Evolutionary conservation across 495 filamentous ascomycete genomes (phyloP).

Genomic region (Pyronema omphalodes): DNA sequence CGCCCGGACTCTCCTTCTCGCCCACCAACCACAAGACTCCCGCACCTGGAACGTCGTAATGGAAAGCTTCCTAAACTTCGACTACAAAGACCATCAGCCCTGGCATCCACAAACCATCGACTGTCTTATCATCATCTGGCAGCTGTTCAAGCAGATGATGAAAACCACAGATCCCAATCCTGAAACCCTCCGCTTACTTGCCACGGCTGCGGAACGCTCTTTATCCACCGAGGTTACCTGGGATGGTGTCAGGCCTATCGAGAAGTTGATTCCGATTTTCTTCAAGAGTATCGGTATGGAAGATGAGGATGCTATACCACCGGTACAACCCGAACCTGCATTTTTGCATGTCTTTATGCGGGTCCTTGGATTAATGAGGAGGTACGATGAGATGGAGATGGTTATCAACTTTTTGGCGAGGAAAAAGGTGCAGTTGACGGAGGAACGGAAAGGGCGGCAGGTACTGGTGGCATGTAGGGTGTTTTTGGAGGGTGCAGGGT

Average conservation of each 20-base stretch:
- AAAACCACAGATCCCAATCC: background rate
- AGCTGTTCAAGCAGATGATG: conserved; percentile 10
- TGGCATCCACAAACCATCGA: background rate
- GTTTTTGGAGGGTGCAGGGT: conserved; percentile 8
- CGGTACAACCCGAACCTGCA: conserved; percentile 1
- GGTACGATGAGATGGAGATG: background rate
- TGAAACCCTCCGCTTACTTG: conserved; percentile 15
- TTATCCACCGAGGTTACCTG: background rate
- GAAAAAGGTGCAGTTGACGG: background rate
- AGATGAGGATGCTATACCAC: background rate
- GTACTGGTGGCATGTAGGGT: conserved; percentile 12
- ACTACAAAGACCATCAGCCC: background rate
- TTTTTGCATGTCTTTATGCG: conserved; percentile 15
- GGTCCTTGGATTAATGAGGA: conserved; percentile 8
- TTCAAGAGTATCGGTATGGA: background rate
- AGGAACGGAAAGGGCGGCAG: conserved; percentile 4
- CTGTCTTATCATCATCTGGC: conserved; percentile 7
- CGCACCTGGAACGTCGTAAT: conserved; percentile 17
- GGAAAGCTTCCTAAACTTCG: background rate
- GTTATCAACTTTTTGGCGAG: conserved; percentile 4
- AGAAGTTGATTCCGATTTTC: conserved; percentile 7
- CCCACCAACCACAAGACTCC: conserved; percentile 5
- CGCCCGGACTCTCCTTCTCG: conserved; percentile 11
- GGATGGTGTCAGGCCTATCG: conserved; percentile 5
- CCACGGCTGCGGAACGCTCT: conserved; percentile 6